Base-by-base conservation (phyloP, 2,329 filamentous ascomycete genomes). In the Leptographium wingfieldii region DNA sequence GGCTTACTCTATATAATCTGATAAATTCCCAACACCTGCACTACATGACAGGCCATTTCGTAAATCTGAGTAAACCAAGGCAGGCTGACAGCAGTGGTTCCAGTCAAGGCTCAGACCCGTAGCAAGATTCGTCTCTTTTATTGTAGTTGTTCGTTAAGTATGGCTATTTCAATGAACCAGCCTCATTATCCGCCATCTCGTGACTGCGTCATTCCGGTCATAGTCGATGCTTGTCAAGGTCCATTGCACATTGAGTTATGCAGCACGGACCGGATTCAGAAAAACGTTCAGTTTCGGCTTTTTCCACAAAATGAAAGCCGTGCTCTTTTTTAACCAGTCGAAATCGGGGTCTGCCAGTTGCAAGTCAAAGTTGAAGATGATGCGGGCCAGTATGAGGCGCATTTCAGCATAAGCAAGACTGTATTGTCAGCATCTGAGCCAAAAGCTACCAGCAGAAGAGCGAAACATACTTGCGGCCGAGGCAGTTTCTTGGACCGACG, bases 401-500 rank as follows among this genome's bases (percentile, higher is more conserved):
- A 62, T 58, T 33, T 62, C 61, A 4, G 43, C 27, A 53, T 62
- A 62, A 4, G 61, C 61, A 14, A 62, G 40, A 29, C 61, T 63
- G 49, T 25, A 35, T 49, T 55, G 16, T 60, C 56, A 52, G 58
- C 31, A 55, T 5, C 9, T 3, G 11, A n/a, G 25, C 56, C 3
- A 40, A 11, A 35, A 19, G 31, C 54, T 3, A 16, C 6, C 12
- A 40, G n/a, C 51, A 58, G 6, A 12, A 22, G 22, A 25, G 25
- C 46, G 25, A 22, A 31, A 69, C 75, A 67, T 68, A 77, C 75
- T 79, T 79, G 62, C 70, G 71, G 3, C 78, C 78, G 27, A 80
- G 70, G 60, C 78, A 80, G 52, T 78, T 77, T 1, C 77, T 68
- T 5, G 77, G 73, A 0, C 78, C 77, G 2, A 76, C 53, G 2